Percentiles rank a stretch among this genome's conserved stretches.
Conservation (phyloP, 2,329 filamentous ascomycete species). For the Arthrobotrys sinensis region DNA sequence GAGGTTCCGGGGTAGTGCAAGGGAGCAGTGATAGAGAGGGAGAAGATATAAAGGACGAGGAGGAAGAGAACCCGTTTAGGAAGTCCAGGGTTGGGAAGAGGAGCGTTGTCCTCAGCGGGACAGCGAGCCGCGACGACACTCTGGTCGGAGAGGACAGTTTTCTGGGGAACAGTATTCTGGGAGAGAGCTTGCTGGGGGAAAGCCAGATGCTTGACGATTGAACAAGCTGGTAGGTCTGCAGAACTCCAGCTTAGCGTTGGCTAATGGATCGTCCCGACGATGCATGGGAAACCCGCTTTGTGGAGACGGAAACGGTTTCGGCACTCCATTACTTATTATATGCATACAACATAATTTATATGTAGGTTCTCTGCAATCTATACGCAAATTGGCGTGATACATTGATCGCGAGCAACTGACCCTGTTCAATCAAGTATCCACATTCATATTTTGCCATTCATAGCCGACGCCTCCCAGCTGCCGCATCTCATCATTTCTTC, state of each 20-base stretch:
- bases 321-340: background rate
- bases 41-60: constrained; percentile 26
- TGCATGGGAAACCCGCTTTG: background rate
- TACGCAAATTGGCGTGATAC: background rate
- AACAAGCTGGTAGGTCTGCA: background rate
- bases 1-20: constrained; percentile 31
- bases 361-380: background rate
- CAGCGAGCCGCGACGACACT: constrained; percentile 32
- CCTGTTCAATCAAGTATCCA: background rate
- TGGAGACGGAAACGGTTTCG: constrained; percentile 5
- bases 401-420: background rate
- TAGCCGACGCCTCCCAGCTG: background rate
- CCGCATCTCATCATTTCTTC: background rate
- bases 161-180: constrained; percentile 7
- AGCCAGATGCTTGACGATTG: constrained; percentile 25
- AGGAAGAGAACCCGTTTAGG: constrained; percentile 52
- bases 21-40: constrained; percentile 52
- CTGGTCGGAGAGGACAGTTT: constrained; percentile 39
- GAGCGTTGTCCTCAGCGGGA: constrained; percentile 15
- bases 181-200: constrained; percentile 17
- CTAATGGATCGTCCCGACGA: background rate
- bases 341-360: background rate
- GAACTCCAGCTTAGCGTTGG: background rate
- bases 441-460: constrained; percentile 7
- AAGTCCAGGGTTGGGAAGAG: constrained; percentile 23